phyloP scores from a whole-genome alignment of 441 rosid species.

The Flueggea neowawraea region DNA sequence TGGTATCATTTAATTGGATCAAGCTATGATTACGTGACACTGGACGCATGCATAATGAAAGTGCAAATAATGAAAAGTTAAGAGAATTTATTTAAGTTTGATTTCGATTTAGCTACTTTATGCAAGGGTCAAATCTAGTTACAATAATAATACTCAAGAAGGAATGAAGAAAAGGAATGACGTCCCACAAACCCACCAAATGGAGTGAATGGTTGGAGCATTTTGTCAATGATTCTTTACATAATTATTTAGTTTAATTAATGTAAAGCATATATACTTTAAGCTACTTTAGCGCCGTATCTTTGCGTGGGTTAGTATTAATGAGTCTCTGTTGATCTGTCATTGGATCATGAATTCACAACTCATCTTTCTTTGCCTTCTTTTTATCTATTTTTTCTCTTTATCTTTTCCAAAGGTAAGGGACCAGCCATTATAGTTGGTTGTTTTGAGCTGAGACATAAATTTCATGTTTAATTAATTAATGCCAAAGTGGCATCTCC shows the following conservation, averaged over 20 bases:
- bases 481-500: too few species aligned
- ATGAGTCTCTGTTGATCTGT: conserved; percentile 11
- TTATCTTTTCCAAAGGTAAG: too few species aligned
- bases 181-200: too few species aligned
- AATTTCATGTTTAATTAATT: too few species aligned
- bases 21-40: background rate
- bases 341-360: conserved; percentile 16
- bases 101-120: conserved; percentile 15
- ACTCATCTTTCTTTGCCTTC: too few species aligned
- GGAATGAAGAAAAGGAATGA: conserved; percentile 18
- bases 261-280: conserved; percentile 50
- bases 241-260: conserved; percentile 15
- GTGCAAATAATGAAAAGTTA: too few species aligned
- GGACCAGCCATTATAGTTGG: too few species aligned
- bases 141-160: conserved; percentile 4
- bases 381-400: too few species aligned
- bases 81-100: background rate
- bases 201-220: too few species aligned
- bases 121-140: conserved; percentile 31
- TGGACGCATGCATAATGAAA: conserved; percentile 3
- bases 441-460: too few species aligned
- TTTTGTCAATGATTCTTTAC: conserved; percentile 34
- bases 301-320: conserved; percentile 21
- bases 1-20: too few species aligned
- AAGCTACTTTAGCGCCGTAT: conserved; percentile 31